A percentile compares a stretch with the other conserved stretches of the same genome.
Evolutionary conservation across 2,329 filamentous ascomycete species (phyloP).

Genomic region (Myriosclerotinia scirpicola): DNA sequence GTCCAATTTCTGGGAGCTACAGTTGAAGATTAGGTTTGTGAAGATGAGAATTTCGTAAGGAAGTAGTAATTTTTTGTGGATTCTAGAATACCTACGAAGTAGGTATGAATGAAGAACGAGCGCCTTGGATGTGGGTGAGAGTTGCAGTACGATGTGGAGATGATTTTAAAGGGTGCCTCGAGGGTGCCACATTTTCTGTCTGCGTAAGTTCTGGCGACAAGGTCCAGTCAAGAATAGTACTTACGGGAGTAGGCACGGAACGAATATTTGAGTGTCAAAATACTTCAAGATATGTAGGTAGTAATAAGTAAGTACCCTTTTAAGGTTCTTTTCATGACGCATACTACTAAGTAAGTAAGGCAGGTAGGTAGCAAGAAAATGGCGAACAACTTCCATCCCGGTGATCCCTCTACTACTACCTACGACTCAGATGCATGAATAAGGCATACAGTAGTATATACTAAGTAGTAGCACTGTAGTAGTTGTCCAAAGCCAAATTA

Average conservation of each 20-base stretch:
- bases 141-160: slow-evolving; percentile 14
- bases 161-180: neutral
- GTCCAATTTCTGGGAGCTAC: neutral
- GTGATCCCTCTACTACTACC: neutral
- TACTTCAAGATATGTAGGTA: neutral
- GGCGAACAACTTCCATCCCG: neutral
- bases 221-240: slow-evolving; percentile 1
- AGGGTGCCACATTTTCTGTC: slow-evolving; percentile 10
- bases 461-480: no score
- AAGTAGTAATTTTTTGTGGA: neutral
- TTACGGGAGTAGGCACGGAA: no score
- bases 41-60: slow-evolving; percentile 3
- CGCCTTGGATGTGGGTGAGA: slow-evolving; percentile 1
- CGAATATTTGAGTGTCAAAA: neutral
- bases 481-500: neutral
- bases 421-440: slow-evolving; percentile 12
- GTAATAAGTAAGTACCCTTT: neutral
- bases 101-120: slow-evolving; percentile 1
- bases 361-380: neutral
- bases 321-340: slow-evolving; percentile 5
- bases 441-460: neutral
- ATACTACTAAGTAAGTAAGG: neutral
- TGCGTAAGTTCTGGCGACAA: slow-evolving; percentile 4
- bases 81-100: no score
- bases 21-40: neutral